phyloP scores from a whole-genome alignment of 2,329 filamentous ascomycete genomes.

The Huntiella decipiens region DNA sequence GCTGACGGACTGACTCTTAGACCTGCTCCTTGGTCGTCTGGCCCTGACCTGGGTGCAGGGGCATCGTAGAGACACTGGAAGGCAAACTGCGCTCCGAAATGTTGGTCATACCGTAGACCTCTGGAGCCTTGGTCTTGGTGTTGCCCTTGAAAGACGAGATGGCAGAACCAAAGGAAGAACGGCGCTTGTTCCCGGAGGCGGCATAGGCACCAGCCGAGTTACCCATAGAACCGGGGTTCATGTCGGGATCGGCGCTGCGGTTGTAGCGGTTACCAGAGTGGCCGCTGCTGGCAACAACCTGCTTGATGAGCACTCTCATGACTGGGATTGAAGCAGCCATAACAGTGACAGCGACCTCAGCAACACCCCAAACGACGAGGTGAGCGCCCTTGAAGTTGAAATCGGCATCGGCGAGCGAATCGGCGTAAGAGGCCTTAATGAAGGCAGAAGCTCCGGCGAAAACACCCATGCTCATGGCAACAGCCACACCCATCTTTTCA shows the following conservation, averaged over 20 bases:
- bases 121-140: constrained; percentile 7
- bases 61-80: constrained; percentile 9
- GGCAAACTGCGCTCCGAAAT: constrained; percentile 9
- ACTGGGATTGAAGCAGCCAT: constrained; percentile 15
- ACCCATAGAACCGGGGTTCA: constrained; percentile 1
- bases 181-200: constrained; percentile 4
- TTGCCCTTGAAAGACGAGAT: constrained; percentile 5
- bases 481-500: constrained; percentile 15
- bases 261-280: constrained; percentile 8
- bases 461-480: constrained; percentile 16
- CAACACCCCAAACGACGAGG: constrained; percentile 12
- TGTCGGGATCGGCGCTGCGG: constrained; percentile 6
- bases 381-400: constrained; percentile 7
- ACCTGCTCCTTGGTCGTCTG: constrained; percentile 7
- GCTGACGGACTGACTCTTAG: background rate
- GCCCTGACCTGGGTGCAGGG: constrained; percentile 5
- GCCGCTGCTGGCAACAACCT: constrained; percentile 10
- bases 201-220: constrained; percentile 6
- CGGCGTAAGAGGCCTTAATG: constrained; percentile 4
- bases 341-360: constrained; percentile 13
- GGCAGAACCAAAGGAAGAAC: constrained; percentile 7
- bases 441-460: constrained; percentile 11
- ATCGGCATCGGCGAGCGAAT: constrained; percentile 1
- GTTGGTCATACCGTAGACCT: constrained; percentile 11
- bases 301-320: constrained; percentile 13